Conservation (phyloP, 257 asterid genomes). For the Osmanthus fragrans region DNA sequence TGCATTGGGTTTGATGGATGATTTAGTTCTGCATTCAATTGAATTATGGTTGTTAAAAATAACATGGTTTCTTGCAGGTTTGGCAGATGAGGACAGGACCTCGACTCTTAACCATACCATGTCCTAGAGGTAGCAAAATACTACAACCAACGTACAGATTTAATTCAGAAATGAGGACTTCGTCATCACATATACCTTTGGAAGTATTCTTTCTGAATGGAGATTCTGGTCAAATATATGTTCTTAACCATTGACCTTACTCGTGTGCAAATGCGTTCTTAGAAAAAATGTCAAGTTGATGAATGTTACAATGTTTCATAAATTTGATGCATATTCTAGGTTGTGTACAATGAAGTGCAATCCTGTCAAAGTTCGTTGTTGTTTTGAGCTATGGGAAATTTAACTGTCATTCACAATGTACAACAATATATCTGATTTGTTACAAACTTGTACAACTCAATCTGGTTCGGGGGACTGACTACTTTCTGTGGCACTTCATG, state of each 20-base stretch:
- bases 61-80: conserved; percentile 47
- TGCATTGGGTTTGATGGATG: background rate
- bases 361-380: too few species aligned
- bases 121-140: conserved; percentile 88
- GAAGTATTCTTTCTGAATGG: conserved; percentile 89
- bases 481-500: too few species aligned
- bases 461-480: too few species aligned
- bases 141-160: conserved; percentile 89
- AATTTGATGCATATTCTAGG: too few species aligned
- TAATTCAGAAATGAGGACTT: conserved; percentile 47
- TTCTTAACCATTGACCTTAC: conserved; percentile 51
- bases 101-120: conserved; percentile 81
- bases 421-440: too few species aligned
- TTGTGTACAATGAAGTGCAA: too few species aligned
- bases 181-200: conserved; percentile 62
- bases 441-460: too few species aligned
- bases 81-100: conserved; percentile 99
- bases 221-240: conserved; percentile 87
- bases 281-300: conserved; percentile 1
- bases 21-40: conserved; percentile 1
- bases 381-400: too few species aligned
- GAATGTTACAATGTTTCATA: too few species aligned
- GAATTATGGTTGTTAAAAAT: background rate
- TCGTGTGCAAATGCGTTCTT: conserved; percentile 16
- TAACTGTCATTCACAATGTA: too few species aligned